These are phyloP conservation scores for Trametes meyenii DNA, from an alignment of 768 basidiomycete genomes.

Conservation along the genomic window DNA sequence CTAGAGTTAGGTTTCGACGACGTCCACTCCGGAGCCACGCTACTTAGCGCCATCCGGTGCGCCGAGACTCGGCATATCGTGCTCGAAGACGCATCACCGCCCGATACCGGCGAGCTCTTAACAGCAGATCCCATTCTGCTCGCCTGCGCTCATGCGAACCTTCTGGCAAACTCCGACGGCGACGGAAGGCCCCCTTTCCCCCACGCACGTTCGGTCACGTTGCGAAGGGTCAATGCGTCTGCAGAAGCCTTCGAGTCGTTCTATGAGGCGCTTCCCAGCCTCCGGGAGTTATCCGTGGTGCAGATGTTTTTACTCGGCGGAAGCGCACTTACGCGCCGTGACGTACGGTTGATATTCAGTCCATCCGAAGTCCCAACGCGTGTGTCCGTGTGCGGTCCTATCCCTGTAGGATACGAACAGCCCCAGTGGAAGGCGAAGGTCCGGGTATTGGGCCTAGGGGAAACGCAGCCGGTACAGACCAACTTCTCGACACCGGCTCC, in stretches of 20 bases:
- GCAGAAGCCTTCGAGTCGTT: constrained; percentile 22
- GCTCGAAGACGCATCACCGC: constrained; percentile 48
- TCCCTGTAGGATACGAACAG: not conserved
- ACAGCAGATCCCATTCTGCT: constrained; percentile 34
- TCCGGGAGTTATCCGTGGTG: constrained; percentile 28
- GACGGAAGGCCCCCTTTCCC: constrained; percentile 37
- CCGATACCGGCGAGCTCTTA: constrained; percentile 44
- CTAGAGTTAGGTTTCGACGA: constrained; percentile 51
- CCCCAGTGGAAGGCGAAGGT: not conserved
- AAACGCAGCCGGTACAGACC: not conserved
- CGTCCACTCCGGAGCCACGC: constrained; percentile 38
- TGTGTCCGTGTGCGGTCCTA: not conserved
- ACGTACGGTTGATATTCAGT: constrained; percentile 9
- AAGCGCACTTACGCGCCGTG: constrained; percentile 14
- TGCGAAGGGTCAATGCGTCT: constrained; percentile 43
- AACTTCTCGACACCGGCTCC: too few relatives aligned
- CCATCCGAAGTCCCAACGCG: not conserved
- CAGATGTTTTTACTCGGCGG: constrained; percentile 24
- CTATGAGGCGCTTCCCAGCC: constrained; percentile 25
- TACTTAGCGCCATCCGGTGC: constrained; percentile 47
- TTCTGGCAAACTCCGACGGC: constrained; percentile 30
- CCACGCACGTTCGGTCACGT: constrained; percentile 38
- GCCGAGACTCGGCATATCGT: constrained; percentile 41
- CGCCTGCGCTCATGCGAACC: constrained; percentile 13
- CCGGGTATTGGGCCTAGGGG: not conserved